phyloP scores from a whole-genome alignment of 805 yeast genomes.

The Pichia pseudocactophila region DNA sequence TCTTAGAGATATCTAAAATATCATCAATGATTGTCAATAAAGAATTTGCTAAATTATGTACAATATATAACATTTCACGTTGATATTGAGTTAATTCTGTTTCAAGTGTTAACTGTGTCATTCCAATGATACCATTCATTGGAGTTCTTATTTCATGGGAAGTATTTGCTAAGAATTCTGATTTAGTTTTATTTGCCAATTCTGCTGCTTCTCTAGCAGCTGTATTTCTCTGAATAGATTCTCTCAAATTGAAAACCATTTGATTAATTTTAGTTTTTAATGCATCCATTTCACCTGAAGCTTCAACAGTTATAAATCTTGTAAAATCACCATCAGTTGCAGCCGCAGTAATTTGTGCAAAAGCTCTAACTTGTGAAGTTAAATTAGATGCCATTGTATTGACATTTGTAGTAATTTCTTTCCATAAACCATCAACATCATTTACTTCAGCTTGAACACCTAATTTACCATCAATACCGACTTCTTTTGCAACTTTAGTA shows the following conservation, averaged over 20 bases:
- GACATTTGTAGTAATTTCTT: constrained; percentile 83
- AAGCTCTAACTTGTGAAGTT: constrained; percentile 87
- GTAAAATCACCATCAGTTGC: constrained; percentile 93
- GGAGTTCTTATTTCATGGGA: constrained; percentile 88
- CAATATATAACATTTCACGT: constrained; percentile 85
- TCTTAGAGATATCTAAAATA: constrained; percentile 84
- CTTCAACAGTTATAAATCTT: constrained; percentile 82
- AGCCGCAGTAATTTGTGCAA: constrained; percentile 89
- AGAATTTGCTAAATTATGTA: constrained; percentile 80
- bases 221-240: constrained; percentile 82
- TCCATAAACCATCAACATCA: constrained; percentile 90
- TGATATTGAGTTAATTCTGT: constrained; percentile 87
- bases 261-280: constrained; percentile 58
- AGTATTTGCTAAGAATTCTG: constrained; percentile 84
- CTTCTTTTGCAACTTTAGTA: constrained; percentile 83
- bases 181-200: constrained; percentile 78
- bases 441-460: constrained; percentile 89
- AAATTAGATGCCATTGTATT: constrained; percentile 91
- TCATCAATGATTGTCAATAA: constrained; percentile 82
- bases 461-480: constrained; percentile 86
- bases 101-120: constrained; percentile 83
- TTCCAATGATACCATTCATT: constrained; percentile 86
- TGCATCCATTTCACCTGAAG: constrained; percentile 83
- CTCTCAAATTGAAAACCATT: constrained; percentile 81
- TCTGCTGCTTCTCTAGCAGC: constrained; percentile 95